phyloP scores from a whole-genome alignment of 2,329 filamentous ascomycete genomes.

The Penicillium brevicompactum region DNA sequence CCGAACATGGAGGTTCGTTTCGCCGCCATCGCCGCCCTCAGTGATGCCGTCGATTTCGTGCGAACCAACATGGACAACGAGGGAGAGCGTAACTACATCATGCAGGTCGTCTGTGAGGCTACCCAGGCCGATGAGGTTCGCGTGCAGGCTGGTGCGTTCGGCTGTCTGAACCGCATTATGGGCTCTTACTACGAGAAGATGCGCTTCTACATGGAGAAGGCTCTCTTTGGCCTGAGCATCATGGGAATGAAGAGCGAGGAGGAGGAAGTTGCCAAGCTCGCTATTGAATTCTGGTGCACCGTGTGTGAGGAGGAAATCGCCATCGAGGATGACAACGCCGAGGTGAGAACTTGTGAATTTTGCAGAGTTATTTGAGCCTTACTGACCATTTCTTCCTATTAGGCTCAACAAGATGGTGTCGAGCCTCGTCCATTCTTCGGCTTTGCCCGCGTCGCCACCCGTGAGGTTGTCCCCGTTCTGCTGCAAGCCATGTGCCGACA shows the following conservation, averaged over 20 bases:
- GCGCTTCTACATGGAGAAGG: slow-evolving; percentile 99
- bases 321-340: slow-evolving; percentile 94
- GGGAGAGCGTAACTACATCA: slow-evolving; percentile 99
- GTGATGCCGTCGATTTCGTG: slow-evolving; percentile 96
- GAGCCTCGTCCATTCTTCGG: slow-evolving; percentile 93
- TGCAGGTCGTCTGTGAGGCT: slow-evolving; percentile 99
- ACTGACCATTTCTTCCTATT: slow-evolving; percentile 25
- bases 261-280: slow-evolving; percentile 96
- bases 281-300: slow-evolving; percentile 99
- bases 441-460: slow-evolving; percentile 89
- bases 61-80: slow-evolving; percentile 99
- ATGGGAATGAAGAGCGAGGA: slow-evolving; percentile 98
- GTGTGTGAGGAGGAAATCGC: slow-evolving; percentile 98
- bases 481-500: slow-evolving; percentile 90
- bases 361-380: neutral
- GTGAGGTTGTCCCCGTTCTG: slow-evolving; percentile 91
- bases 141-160: slow-evolving; percentile 95
- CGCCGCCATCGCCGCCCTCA: slow-evolving; percentile 89
- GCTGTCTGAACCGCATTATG: slow-evolving; percentile 98
- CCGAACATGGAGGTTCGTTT: slow-evolving; percentile 85
- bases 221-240: slow-evolving; percentile 93
- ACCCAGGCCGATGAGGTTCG: slow-evolving; percentile 89
- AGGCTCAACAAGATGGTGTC: slow-evolving; percentile 68
- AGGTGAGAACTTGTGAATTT: slow-evolving; percentile 52
- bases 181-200: slow-evolving; percentile 98